Percentiles rank a stretch among this genome's conserved stretches.
Conservation (phyloP, 2,329 filamentous ascomycete species). For the Colletotrichum sp. region DNA sequence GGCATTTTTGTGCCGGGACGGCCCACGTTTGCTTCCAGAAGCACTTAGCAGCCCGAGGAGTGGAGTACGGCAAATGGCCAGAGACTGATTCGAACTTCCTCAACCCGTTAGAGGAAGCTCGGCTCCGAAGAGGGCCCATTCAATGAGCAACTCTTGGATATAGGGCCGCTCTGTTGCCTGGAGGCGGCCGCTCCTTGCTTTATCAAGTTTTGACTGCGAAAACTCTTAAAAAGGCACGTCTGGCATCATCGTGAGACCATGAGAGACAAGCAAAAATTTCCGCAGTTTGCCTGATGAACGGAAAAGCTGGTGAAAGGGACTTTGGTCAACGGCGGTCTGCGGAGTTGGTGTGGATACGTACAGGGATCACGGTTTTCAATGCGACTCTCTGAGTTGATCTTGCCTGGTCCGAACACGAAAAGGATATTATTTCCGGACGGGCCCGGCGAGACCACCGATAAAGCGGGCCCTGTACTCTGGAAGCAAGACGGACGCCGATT, state of each 20-base stretch:
- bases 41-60: neutral
- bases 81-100: neutral
- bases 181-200: neutral
- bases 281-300: neutral
- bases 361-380: neutral
- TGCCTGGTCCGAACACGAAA: neutral
- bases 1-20: neutral
- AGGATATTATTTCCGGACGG: neutral
- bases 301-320: neutral
- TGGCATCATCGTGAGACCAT: neutral
- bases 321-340: neutral
- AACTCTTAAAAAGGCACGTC: neutral
- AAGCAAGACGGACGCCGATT: neutral
- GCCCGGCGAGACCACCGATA: neutral
- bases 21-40: neutral
- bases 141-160: neutral
- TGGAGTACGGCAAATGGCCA: neutral
- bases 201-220: neutral
- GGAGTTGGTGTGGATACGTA: neutral
- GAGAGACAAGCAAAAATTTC: neutral
- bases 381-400: neutral
- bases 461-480: neutral
- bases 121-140: neutral
- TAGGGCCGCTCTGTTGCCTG: neutral
- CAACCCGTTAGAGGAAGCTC: neutral